Evolutionary conservation across 805 yeast genomes (phyloP), one percentile per base, ranked within the genome.

Genomic region (Ogataea degrootiae): DNA sequence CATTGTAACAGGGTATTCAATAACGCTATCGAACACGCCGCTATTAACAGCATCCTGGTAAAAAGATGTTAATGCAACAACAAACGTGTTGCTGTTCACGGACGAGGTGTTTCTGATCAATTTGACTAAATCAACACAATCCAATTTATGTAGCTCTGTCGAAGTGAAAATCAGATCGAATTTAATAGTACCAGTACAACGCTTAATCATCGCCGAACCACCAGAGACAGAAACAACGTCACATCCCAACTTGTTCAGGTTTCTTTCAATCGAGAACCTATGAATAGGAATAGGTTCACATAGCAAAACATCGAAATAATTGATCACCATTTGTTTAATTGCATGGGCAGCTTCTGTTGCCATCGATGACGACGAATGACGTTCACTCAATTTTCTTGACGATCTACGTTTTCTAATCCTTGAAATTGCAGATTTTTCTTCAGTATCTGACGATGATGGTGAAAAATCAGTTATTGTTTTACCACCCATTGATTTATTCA

Each of bases 251-350:
- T 75, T 73, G 50, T 80, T 87, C 48, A 92, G 69, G 51, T 83
- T 74, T 49, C 75, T 78, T 39, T 80, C 76, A 26, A 84, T 75
- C 14, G 87, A 74, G 58, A 79, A 87, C 42, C 96, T 68, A 55
- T 87, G 83, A 47, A 85, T 85, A 0, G 96, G 94, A 50, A 87
- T 87, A 2, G 94, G 89, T 58, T 89, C 96, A 65, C 97, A 90
- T 14, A 89, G 71, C 41, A 92, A 69, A 5, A 90, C 82, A 61
- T 87, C 91, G 55, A 86, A 64, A 34, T 55, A 53, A 22, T 52
- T 51, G 35, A 61, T 52, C 31, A 53, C 53, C 53, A 53, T 43
- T 33, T 53, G 45, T 37, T 55, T 47, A 22, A 56, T 44, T 1
- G 52, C 55, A 34, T 46, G 52, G 5, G 56, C 44, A 6, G 55